A percentile compares a stretch with the other conserved stretches of the same genome.
These are phyloP conservation scores for Ceratopteris richardii DNA, from an alignment of 75 land plant species.

Conservation along the genomic window DNA sequence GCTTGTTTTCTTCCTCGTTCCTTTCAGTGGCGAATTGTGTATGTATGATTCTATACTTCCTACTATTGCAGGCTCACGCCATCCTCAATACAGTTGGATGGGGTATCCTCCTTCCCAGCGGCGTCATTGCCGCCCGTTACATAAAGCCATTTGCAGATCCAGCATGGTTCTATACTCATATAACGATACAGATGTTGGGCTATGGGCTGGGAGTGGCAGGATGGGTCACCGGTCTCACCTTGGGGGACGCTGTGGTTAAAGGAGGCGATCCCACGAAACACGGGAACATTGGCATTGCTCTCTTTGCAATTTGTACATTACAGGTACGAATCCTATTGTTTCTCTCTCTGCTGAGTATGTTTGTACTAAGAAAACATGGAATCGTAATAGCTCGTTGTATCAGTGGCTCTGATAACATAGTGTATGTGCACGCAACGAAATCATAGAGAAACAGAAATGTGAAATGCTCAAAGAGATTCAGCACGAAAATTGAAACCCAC, in stretches of 20 bases:
- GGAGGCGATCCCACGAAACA: conserved; percentile 17
- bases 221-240: conserved; percentile 50
- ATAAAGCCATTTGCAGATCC: conserved; percentile 23
- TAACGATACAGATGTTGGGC: conserved; percentile 38
- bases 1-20: too few relatives aligned
- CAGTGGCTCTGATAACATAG: too few relatives aligned
- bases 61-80: conserved; percentile 27
- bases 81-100: conserved; percentile 54
- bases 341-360: too few relatives aligned
- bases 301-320: background rate
- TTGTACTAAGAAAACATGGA: too few relatives aligned
- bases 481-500: too few relatives aligned
- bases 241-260: conserved; percentile 44
- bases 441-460: too few relatives aligned
- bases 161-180: conserved; percentile 71
- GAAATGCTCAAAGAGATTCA: too few relatives aligned
- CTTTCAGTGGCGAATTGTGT: too few relatives aligned
- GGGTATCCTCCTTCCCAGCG: conserved; percentile 65
- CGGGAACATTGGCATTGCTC: background rate
- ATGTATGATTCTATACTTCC: background rate
- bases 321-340: background rate
- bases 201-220: conserved; percentile 51
- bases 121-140: conserved; percentile 61
- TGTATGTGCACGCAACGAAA: too few relatives aligned
- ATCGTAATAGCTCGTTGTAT: too few relatives aligned